Percentiles rank a stretch among this genome's conserved stretches.
phyloP scores from a whole-genome alignment of 1,139 yeast species.

The Protomyces lactucae-debilis region DNA sequence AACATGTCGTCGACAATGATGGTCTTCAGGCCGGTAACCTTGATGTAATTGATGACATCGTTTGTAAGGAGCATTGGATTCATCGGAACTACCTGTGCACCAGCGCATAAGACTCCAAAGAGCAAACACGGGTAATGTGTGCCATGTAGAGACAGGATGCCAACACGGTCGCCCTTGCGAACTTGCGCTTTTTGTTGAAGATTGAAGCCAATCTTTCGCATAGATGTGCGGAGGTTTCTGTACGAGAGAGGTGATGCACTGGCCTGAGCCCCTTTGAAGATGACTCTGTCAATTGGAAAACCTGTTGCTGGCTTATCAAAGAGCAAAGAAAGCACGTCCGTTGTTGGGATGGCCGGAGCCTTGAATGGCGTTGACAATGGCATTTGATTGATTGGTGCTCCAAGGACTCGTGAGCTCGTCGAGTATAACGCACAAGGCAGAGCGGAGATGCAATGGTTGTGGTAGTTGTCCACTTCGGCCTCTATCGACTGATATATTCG shows the following conservation, averaged over 20 bases:
- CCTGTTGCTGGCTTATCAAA: slow-evolving; percentile 6
- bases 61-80: neutral
- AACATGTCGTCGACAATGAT: slow-evolving; percentile 1
- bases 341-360: neutral
- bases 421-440: too few species aligned
- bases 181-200: neutral
- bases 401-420: too few species aligned
- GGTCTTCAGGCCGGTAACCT: neutral
- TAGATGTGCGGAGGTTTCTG: neutral
- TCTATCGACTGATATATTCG: too few species aligned
- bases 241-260: neutral
- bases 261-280: neutral
- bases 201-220: slow-evolving; percentile 1
- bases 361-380: neutral
- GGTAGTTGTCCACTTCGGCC: too few species aligned
- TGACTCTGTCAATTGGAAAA: neutral
- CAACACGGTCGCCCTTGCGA: slow-evolving; percentile 1
- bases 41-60: slow-evolving; percentile 4
- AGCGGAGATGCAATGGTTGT: too few species aligned
- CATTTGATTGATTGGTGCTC: neutral
- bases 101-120: slow-evolving; percentile 12
- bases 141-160: slow-evolving; percentile 2
- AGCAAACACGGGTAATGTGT: slow-evolving; percentile 1
- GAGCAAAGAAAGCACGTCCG: neutral
- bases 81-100: neutral